Conservation (phyloP, 1,284 basidiomycete genomes). For the Ganoderma lucidum region DNA sequence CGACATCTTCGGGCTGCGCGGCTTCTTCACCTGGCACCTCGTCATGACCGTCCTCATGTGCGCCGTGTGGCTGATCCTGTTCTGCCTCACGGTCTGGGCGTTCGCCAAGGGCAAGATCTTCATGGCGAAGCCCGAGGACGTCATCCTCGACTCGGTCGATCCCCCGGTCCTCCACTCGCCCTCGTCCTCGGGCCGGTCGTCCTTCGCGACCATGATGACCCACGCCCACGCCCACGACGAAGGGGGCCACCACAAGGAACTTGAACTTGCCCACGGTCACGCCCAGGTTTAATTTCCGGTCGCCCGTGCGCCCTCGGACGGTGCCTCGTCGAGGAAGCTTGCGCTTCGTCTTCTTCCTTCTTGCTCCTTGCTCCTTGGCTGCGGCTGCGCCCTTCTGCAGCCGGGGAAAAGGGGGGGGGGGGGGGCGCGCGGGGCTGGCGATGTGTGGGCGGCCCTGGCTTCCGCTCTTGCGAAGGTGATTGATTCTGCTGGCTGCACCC, state of each 20-base stretch:
- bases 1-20: conserved; percentile 49
- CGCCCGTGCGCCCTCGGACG: conserved; percentile 10
- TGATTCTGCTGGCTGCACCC: not conserved
- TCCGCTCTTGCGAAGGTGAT: not conserved
- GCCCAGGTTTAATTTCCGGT: conserved; percentile 21
- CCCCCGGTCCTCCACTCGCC: conserved; percentile 5
- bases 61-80: conserved; percentile 49
- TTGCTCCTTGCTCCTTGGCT: not conserved
- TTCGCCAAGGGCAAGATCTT: conserved; percentile 56
- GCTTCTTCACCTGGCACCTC: conserved; percentile 50
- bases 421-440: no score
- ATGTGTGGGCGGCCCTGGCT: not conserved
- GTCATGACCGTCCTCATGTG: conserved; percentile 50
- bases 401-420: not conserved
- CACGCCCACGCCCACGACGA: not conserved
- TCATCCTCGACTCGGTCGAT: conserved; percentile 46
- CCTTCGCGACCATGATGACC: conserved; percentile 6
- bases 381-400: not conserved
- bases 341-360: not conserved
- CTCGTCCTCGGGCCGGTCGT: conserved; percentile 9
- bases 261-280: not conserved
- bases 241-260: not conserved
- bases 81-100: conserved; percentile 50
- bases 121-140: conserved; percentile 52
- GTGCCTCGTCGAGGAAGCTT: not conserved